Percentiles rank a stretch among this genome's conserved stretches.
These are phyloP conservation scores for Phylloporus sp. DNA, from an alignment of 768 basidiomycete species.

Conservation along the genomic window DNA sequence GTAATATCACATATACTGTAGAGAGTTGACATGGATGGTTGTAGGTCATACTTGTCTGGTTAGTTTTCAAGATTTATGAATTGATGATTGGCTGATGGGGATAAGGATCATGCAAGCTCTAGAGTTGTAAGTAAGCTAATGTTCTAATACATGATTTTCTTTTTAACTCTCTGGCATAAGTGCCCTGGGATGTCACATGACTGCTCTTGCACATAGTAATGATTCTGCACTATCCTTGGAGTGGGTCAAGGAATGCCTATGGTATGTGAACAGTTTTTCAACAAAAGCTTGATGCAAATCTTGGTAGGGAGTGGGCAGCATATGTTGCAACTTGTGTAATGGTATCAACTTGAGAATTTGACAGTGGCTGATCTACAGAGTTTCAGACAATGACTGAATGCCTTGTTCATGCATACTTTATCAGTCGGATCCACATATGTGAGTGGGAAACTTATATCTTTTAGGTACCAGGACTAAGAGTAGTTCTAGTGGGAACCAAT, in stretches of 20 bases:
- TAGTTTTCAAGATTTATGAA: neutral
- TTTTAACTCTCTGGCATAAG: constrained; percentile 2
- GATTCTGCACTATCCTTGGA: neutral
- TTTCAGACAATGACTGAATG: constrained; percentile 16
- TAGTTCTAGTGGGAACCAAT: constrained; percentile 8
- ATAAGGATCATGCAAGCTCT: constrained; percentile 19
- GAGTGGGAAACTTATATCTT: neutral
- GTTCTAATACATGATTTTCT: neutral
- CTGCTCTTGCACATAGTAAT: constrained; percentile 1
- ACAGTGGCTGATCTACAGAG: constrained; percentile 1
- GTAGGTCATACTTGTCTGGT: constrained; percentile 23
- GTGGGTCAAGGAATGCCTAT: neutral
- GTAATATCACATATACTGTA: neutral
- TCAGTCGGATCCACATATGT: constrained; percentile 22
- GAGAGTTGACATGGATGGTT: neutral
- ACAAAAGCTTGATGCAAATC: neutral
- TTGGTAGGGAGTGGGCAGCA: constrained; percentile 7
- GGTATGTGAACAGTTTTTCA: constrained; percentile 2
- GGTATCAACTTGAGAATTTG: neutral
- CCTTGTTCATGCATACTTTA: constrained; percentile 23
- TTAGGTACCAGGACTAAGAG: neutral
- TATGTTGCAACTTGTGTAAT: constrained; percentile 19
- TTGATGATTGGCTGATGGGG: neutral
- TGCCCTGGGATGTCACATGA: constrained; percentile 8
- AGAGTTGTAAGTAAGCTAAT: constrained; percentile 8